Conservation (phyloP, 768 basidiomycete genomes). For the Boletus insuetus region DNA sequence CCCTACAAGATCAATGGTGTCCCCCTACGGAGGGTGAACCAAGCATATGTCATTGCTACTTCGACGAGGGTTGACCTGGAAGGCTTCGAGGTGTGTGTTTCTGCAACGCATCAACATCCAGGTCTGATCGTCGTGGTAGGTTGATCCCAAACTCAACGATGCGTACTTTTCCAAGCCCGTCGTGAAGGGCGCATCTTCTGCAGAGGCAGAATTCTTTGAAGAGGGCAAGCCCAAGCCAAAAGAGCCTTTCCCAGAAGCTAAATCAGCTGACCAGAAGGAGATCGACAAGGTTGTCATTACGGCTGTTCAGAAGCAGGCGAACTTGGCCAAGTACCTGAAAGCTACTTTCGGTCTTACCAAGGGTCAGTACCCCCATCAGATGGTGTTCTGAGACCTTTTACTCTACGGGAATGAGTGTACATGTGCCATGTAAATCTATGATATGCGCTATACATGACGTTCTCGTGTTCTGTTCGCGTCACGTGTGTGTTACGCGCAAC, state of each 20-base stretch:
- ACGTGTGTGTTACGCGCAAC: conserved; percentile 7
- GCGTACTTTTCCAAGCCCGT: conserved; percentile 86
- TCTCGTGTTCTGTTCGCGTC: conserved; percentile 13
- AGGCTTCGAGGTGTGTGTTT: conserved; percentile 58
- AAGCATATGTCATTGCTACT: conserved; percentile 98
- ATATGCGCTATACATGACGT: conserved; percentile 20
- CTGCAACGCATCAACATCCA: not conserved
- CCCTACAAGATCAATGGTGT: conserved; percentile 99
- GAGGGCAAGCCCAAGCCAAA: conserved; percentile 91
- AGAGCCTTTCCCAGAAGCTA: conserved; percentile 81
- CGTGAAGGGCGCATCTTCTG: conserved; percentile 66
- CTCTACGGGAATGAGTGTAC: conserved; percentile 8
- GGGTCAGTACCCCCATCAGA: conserved; percentile 94
- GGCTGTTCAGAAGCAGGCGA: conserved; percentile 86
- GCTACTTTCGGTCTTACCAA: conserved; percentile 92
- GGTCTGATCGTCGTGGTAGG: conserved; percentile 39
- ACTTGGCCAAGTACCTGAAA: conserved; percentile 90
- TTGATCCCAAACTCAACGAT: conserved; percentile 90
- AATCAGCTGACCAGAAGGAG: conserved; percentile 88
- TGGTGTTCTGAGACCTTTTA: conserved; percentile 67
- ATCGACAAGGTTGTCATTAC: conserved; percentile 77
- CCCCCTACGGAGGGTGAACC: conserved; percentile 95
- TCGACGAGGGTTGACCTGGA: conserved; percentile 88
- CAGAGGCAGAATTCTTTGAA: conserved; percentile 97
- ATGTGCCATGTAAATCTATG: conserved; percentile 25